Evolutionary conservation across 805 yeast species (phyloP).

Genomic region (Metschnikowia cubensis): DNA sequence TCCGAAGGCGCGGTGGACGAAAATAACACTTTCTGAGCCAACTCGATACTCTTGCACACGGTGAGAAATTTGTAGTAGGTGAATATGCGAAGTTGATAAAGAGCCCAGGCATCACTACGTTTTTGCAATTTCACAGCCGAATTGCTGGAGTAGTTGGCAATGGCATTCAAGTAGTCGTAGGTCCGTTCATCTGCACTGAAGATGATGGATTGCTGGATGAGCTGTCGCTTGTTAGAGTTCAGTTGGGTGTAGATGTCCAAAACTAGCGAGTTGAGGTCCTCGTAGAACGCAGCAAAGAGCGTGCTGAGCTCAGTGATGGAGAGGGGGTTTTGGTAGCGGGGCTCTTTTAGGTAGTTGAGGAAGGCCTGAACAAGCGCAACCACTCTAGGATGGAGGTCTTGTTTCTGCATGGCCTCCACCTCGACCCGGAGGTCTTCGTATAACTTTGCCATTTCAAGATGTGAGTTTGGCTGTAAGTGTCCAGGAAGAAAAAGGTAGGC

Average conservation of each 20-base stretch:
- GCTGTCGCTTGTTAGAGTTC: constrained; percentile 36
- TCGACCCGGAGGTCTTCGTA: constrained; percentile 22
- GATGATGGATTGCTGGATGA: constrained; percentile 27
- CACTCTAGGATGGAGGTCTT: constrained; percentile 27
- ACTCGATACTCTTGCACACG: constrained; percentile 31
- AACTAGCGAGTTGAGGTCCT: constrained; percentile 34
- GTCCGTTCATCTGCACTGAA: constrained; percentile 28
- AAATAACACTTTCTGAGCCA: constrained; percentile 31
- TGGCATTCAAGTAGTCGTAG: constrained; percentile 40
- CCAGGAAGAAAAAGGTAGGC: too few species aligned
- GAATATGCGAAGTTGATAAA: constrained; percentile 38
- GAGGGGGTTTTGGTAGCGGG: constrained; percentile 40
- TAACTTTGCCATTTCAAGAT: constrained; percentile 1
- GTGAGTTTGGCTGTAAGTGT: too few species aligned
- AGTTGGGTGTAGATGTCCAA: constrained; percentile 34
- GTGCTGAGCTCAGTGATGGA: constrained; percentile 31
- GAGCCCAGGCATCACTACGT: constrained; percentile 35
- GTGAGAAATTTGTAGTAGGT: constrained; percentile 38
- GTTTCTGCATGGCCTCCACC: constrained; percentile 15
- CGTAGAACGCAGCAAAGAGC: constrained; percentile 33
- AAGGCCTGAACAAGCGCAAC: constrained; percentile 25
- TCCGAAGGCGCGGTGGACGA: constrained; percentile 25
- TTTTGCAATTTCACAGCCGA: constrained; percentile 34
- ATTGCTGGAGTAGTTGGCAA: constrained; percentile 33
- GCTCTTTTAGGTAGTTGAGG: constrained; percentile 37